Base-by-base conservation (phyloP, 768 basidiomycete species). In the Termitomyces sp. region DNA sequence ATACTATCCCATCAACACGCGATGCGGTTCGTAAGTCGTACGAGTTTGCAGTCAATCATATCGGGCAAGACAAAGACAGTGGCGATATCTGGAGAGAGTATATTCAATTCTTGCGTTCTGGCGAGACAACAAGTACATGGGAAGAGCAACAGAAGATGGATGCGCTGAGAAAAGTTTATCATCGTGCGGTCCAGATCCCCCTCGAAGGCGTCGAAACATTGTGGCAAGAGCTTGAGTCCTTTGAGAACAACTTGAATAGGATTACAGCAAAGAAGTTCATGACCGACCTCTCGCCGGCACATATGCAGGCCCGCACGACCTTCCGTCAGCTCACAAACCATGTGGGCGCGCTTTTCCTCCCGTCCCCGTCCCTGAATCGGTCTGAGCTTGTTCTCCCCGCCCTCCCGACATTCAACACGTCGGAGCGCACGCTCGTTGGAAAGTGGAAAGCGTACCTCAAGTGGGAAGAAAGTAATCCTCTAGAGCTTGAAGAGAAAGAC, bases 191-290 rank as follows among this genome's bases (percentile, higher is more conserved):
- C 22, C 91, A 93, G 68, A 93, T 97, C 34, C 97, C 97, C 0
- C 81, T 98, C 65, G 91, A 94, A 70, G 95, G 95, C 67, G 85
- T 98, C 65, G 95, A 98, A 69, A 79, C 79, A 41, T 78, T 99
- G n/a, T 99, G 97, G 97, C 86, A 89, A 65, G 94, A 97, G 55
- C 88, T 93, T 61, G 94, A 98, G 72, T 76, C 88, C 0, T 98
- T 97, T 67, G 96, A 99, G 72, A 93, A 84, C 56, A 81, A 80
- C 52, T 75, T 97, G 63, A 98, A 96, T 74, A 88, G 88, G 71
- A 89, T 93, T 61, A 96, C 95, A 36, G 95, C 96, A 15, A 98
- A 98, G 72, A 97, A 98, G 69, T 95, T 98, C 73, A 86, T 98
- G 76, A 80, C 85, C 57, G 95, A 98, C 72, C 81, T 93, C n/a